Conservation (phyloP, 805 yeast species). For the Wickerhamomyces rabaulensis region DNA sequence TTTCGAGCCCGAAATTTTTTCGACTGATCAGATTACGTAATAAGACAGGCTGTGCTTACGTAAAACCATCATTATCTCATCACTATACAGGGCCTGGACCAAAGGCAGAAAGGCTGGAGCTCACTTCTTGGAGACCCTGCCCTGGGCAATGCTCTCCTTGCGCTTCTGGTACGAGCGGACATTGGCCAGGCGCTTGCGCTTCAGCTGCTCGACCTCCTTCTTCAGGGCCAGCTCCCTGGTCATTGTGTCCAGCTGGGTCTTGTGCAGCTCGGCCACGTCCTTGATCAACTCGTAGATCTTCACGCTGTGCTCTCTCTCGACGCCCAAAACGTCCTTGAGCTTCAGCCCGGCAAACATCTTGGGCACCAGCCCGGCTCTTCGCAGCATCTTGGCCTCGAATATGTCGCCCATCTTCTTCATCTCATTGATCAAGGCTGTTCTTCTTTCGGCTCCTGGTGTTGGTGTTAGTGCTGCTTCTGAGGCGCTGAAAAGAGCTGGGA, state of each 20-base stretch:
- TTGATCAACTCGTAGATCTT: constrained; percentile 20
- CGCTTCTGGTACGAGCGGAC: constrained; percentile 11
- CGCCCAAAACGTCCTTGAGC: constrained; percentile 19
- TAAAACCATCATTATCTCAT: background rate
- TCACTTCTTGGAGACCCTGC: background rate
- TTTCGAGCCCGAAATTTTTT: background rate
- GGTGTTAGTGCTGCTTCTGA: background rate
- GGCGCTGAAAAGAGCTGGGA: no score
- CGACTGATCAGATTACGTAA: background rate
- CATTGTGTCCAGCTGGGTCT: constrained; percentile 3
- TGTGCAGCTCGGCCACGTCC: constrained; percentile 13
- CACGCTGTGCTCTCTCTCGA: constrained; percentile 24
- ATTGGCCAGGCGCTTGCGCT: constrained; percentile 11
- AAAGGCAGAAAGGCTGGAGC: background rate
- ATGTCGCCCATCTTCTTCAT: constrained; percentile 11
- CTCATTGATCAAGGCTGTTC: constrained; percentile 11
- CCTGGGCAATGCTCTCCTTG: constrained; percentile 17
- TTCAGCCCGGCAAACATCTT: constrained; percentile 18
- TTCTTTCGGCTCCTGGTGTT: constrained; percentile 16
- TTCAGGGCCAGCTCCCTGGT: constrained; percentile 3
- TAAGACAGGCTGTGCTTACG: no score
- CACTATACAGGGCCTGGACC: background rate
- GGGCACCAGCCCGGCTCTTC: constrained; percentile 19
- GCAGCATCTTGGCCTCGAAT: constrained; percentile 18
- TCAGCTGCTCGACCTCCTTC: constrained; percentile 8